phyloP scores from a whole-genome alignment of 140 eudicot genomes.

The Eryngium alpinum region DNA sequence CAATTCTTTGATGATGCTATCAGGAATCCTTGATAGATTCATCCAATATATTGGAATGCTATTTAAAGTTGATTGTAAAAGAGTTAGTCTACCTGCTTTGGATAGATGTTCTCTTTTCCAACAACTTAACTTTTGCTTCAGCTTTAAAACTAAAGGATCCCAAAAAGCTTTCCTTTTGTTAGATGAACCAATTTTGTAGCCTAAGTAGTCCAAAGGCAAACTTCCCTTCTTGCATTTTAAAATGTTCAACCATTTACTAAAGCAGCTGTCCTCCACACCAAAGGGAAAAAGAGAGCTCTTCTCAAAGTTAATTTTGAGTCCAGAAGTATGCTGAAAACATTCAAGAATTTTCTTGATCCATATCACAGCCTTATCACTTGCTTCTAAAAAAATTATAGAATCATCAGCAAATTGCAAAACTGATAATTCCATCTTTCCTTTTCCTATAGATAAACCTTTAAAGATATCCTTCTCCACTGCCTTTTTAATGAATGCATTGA shows the following conservation, averaged over 20 bases:
- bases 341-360: neutral
- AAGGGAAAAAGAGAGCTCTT: too few species aligned
- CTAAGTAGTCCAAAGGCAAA: neutral
- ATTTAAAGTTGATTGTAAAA: too few species aligned
- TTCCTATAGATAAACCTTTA: too few species aligned
- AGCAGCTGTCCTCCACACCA: rapidly evolving
- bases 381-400: too few species aligned
- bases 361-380: neutral
- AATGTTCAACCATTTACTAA: neutral
- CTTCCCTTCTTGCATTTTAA: neutral
- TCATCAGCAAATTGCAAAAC: neutral
- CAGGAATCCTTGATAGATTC: neutral
- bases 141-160: neutral
- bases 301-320: neutral
- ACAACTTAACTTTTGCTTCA: too few species aligned
- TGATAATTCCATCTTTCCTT: neutral
- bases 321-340: neutral
- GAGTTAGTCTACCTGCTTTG: neutral
- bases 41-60: neutral
- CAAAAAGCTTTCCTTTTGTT: too few species aligned
- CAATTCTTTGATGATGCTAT: too few species aligned
- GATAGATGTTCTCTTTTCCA: neutral
- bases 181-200: neutral
- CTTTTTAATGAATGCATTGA: too few species aligned
- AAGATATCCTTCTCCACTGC: too few species aligned